phyloP scores from a whole-genome alignment of 2,329 filamentous ascomycete genomes.

The Thelonectria blattea region DNA sequence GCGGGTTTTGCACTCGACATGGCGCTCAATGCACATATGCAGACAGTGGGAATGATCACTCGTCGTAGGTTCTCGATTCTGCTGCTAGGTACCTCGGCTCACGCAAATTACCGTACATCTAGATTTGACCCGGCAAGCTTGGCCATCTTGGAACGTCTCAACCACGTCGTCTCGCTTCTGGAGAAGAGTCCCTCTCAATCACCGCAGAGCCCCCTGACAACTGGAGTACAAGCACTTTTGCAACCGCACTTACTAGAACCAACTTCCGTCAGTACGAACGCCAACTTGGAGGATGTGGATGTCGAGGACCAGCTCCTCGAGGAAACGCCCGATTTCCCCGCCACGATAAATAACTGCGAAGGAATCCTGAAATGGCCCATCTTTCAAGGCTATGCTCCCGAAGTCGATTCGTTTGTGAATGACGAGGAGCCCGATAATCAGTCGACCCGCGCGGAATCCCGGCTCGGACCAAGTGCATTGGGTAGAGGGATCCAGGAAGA shows the following conservation, averaged over 20 bases:
- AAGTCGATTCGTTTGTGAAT: constrained; percentile 11
- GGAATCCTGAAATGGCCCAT: constrained; percentile 16
- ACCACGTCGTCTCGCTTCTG: constrained; percentile 16
- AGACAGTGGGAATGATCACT: constrained; percentile 15
- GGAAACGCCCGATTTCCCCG: constrained; percentile 15
- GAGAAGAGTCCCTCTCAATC: neutral
- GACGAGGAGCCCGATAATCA: neutral
- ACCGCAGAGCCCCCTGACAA: neutral
- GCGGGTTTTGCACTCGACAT: constrained; percentile 19
- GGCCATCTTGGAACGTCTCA: constrained; percentile 18
- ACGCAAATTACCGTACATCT: neutral
- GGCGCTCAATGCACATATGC: constrained; percentile 20
- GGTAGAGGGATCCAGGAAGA: constrained; percentile 17
- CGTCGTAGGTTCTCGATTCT: constrained; percentile 10
- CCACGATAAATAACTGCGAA: constrained; percentile 14
- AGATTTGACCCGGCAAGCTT: constrained; percentile 21
- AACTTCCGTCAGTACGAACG: neutral
- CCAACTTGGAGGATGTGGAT: neutral
- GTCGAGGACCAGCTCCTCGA: constrained; percentile 9
- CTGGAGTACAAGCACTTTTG: neutral
- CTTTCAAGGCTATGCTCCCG: neutral
- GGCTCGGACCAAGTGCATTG: neutral
- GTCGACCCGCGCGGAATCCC: neutral
- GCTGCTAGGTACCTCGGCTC: neutral
- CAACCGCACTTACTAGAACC: neutral